Base-by-base conservation (phyloP, 805 yeast species). In the Teunomyces lycoperdinae region DNA sequence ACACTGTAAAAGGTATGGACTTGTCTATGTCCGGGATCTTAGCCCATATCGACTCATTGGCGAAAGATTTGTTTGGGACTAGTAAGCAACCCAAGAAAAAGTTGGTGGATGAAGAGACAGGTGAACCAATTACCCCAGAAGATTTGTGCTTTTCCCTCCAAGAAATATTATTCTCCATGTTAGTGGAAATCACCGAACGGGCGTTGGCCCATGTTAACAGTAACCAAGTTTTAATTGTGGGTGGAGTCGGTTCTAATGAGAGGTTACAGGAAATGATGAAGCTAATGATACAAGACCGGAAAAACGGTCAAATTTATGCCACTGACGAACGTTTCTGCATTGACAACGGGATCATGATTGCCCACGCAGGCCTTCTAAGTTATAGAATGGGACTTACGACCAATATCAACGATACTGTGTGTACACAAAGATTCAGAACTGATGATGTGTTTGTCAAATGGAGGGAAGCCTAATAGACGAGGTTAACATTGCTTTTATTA, bases 1-100 rank as follows among this genome's bases (percentile, higher is more conserved):
- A 94, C 62, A 92, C 99, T 0, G 99, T 94, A 11, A 94, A 94
- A 65, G 99, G 99, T 3, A 94, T 94, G 99, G 99, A 94, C 66
- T 61, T 94, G 48, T 87, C 96, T 43, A 89, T 94, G 96, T 87
- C 96, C 55, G 99, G 99, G 8, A 89, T 94, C 38, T 69, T 94
- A 49, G 97, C 91, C 11, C 83, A 80, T 61, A 80, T 94, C 44
- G 98, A 92, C 57, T 78, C 78, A 27, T 66, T 91, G 14, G 97
- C 97, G 0, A 77, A 82, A 49, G 92, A 85, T 55, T 64, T 88
- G 51, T 81, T 84, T 60, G 74, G 77, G 9, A 49, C 50, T 8
- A 76, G 61, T 5, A 67, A 66, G 46, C 53, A 50, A 38, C 42
- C 42, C 27, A 48, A 49, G 42, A 76, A 74, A 51, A 68, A 70